phyloP scores from a whole-genome alignment of 768 basidiomycete species.

The Agaricus blazei region DNA sequence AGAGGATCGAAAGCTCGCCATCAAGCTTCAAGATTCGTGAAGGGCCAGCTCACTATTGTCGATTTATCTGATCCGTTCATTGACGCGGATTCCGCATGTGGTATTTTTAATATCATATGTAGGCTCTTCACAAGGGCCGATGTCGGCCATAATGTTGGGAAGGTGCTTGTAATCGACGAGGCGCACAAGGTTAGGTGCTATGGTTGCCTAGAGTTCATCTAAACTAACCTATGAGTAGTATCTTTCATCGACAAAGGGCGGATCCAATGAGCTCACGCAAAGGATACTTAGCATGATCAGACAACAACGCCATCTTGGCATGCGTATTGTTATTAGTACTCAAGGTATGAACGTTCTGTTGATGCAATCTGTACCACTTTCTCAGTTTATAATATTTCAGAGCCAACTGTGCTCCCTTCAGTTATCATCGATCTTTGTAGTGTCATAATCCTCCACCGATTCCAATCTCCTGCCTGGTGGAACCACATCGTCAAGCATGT shows the following conservation, averaged over 20 bases:
- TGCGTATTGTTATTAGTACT: constrained; percentile 70
- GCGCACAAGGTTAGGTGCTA: constrained; percentile 56
- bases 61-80: constrained; percentile 74
- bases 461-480: constrained; percentile 77
- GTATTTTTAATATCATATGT: constrained; percentile 64
- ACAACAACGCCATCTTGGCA: constrained; percentile 67
- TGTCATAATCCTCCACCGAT: constrained; percentile 62
- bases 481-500: constrained; percentile 64
- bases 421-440: constrained; percentile 65
- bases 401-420: constrained; percentile 69
- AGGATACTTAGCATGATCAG: constrained; percentile 55
- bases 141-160: constrained; percentile 45
- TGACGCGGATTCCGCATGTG: constrained; percentile 61
- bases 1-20: neutral
- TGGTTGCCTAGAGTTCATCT: neutral
- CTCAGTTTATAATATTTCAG: constrained; percentile 25
- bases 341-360: constrained; percentile 41
- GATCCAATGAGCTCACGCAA: constrained; percentile 50
- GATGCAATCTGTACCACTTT: neutral
- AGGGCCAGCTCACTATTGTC: constrained; percentile 60
- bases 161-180: constrained; percentile 69
- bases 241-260: constrained; percentile 36
- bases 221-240: constrained; percentile 37
- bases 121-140: constrained; percentile 60
- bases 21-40: constrained; percentile 34